Evolutionary conservation across 768 basidiomycete species (phyloP), one percentile per base, ranked within the genome.

Genomic region (Chalciporus chontae): DNA sequence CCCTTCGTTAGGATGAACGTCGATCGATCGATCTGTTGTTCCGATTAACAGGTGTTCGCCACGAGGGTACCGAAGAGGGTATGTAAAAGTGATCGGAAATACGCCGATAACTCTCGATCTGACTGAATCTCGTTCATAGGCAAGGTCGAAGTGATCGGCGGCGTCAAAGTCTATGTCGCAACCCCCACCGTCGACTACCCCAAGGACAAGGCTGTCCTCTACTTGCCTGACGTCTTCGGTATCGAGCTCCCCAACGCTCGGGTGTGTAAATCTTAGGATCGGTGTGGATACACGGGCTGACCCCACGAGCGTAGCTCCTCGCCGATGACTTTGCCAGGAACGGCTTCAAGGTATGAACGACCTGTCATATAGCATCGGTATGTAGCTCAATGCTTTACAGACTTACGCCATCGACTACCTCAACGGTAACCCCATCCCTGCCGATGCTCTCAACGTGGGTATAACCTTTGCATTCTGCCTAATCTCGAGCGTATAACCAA

Each of bases 131-230:
- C n/a, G 2, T 43, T 29, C 17, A 21, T 49, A 83, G 82, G 82
- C 21, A 73, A 71, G 58, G 63, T 56, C 57, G 74, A 78, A 53
- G 53, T 59, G 21, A 71, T 83, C 49, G 71, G 64, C 21, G 81
- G 79, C 3, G 71, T 82, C 40, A 60, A 68, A 8, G 70, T 67
- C 53, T 85, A 85, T 52, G 70, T 82, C 44, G 76, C 77, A 1
- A 80, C 76, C 1, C 84, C 84, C 11, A 62, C 70, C 0, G 55
- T 57, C 3, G 74, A 76, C 34, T 81, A 78, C 51, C 65, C 75
- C 46, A 77, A 80, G 64, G 72, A 77, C 55, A 84, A 82, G 61
- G 79, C 74, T 23, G 46, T 85, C 42, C 71, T 85, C 23, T 78
- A 71, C 69, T 61, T 84, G 21, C 48, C 78, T 3, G 84, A 82